Percentiles rank a stretch among this genome's conserved stretches.
Conservation (phyloP, 441 rosid species). For the Flueggea neowawraea region DNA sequence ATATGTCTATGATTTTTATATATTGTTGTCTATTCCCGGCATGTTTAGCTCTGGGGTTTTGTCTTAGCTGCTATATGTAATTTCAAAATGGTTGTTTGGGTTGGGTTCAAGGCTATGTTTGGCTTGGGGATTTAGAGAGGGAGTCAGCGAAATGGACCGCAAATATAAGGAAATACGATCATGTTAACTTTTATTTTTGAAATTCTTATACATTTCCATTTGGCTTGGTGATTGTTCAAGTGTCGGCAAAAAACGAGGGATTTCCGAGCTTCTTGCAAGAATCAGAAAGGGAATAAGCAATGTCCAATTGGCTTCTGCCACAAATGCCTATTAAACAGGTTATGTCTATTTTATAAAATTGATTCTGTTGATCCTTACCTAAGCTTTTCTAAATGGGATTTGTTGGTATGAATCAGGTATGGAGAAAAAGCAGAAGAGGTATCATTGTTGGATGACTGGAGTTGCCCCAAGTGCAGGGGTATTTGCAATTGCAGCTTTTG, state of each 20-base stretch:
- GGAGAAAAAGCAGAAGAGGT: slow-evolving; percentile 80
- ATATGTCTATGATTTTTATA: no score
- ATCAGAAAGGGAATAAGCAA: slow-evolving; percentile 33
- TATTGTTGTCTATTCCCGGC: no score
- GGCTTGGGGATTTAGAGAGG: no score
- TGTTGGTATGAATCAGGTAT: slow-evolving; percentile 40
- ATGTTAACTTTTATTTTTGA: no score
- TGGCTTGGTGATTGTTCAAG: slow-evolving; percentile 28
- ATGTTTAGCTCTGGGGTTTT: no score
- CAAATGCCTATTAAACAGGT: slow-evolving; percentile 79
- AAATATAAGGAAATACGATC: no score
- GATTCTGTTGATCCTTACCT: neutral
- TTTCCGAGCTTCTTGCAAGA: slow-evolving; percentile 55
- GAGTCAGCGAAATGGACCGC: no score
- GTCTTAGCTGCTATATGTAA: no score
- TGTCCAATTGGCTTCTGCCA: slow-evolving; percentile 61
- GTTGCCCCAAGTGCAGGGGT: slow-evolving; percentile 83
- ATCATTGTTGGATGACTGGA: slow-evolving; percentile 45
- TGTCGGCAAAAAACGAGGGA: slow-evolving; percentile 84
- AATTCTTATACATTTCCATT: slow-evolving; percentile 3
- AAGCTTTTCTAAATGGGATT: neutral
- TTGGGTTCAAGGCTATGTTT: no score
- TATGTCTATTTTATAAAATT: neutral
- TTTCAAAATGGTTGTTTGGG: no score
- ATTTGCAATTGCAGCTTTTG: slow-evolving; percentile 86